Percentiles rank a stretch among this genome's conserved stretches.
Evolutionary conservation across 2,329 filamentous ascomycete genomes (phyloP).

Genomic region (Aspergillus tanneri): DNA sequence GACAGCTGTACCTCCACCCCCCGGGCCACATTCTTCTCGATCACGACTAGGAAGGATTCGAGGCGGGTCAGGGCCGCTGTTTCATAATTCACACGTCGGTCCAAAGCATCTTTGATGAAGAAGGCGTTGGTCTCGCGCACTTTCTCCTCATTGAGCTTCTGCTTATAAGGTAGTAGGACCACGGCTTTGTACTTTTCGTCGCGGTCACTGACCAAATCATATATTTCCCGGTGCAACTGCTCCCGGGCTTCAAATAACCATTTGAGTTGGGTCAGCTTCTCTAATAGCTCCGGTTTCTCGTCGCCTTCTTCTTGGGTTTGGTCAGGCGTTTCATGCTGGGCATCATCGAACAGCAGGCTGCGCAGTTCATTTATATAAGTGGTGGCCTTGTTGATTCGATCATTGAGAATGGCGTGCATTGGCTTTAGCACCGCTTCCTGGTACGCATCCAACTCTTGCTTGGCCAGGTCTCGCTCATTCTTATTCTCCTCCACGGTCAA

Average conservation of each 20-base stretch:
- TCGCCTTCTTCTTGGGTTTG: slow-evolving; percentile 92
- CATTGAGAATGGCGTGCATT: slow-evolving; percentile 74
- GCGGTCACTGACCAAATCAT: slow-evolving; percentile 78
- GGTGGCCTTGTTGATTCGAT: slow-evolving; percentile 71
- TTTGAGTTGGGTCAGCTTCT: slow-evolving; percentile 91
- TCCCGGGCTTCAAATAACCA: slow-evolving; percentile 98
- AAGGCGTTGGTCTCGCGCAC: slow-evolving; percentile 75
- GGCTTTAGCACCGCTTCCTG: slow-evolving; percentile 81
- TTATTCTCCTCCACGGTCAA: slow-evolving; percentile 69
- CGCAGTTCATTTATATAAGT: slow-evolving; percentile 75
- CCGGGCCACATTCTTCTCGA: slow-evolving; percentile 80
- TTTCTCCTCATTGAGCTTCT: slow-evolving; percentile 72
- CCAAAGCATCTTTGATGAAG: slow-evolving; percentile 74
- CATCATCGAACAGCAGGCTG: slow-evolving; percentile 69
- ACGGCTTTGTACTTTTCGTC: slow-evolving; percentile 84
- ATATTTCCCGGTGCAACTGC: slow-evolving; percentile 77
- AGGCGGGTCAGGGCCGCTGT: slow-evolving; percentile 70
- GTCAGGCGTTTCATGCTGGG: slow-evolving; percentile 68
- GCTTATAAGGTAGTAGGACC: slow-evolving; percentile 76
- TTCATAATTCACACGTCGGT: slow-evolving; percentile 69
- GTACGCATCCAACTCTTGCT: slow-evolving; percentile 80
- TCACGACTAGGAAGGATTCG: slow-evolving; percentile 71
- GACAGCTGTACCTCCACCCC: slow-evolving; percentile 90
- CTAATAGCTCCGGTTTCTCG: slow-evolving; percentile 87
- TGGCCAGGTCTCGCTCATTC: slow-evolving; percentile 68